Evolutionary conservation across 768 basidiomycete genomes (phyloP).

Genomic region (Grammothele lineata): DNA sequence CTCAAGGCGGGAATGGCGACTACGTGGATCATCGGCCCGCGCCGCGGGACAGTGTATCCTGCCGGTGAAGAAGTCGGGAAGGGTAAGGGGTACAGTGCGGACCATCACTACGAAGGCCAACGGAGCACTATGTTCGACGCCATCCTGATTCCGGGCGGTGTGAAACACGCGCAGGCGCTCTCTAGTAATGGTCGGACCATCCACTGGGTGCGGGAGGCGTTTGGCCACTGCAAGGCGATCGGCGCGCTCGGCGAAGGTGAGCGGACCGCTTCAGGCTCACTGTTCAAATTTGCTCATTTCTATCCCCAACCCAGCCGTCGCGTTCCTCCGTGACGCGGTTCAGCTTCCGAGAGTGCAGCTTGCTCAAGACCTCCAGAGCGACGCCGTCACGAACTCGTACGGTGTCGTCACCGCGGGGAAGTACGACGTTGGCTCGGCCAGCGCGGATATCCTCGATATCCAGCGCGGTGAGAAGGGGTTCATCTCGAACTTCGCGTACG

Average conservation of each 20-base stretch:
- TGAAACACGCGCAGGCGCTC: constrained; percentile 52
- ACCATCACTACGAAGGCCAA: constrained; percentile 75
- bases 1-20: constrained; percentile 51
- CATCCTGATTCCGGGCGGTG: constrained; percentile 71
- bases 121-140: constrained; percentile 86
- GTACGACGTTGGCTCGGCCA: constrained; percentile 37
- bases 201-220: constrained; percentile 85
- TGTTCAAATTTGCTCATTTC: no score
- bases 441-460: constrained; percentile 40
- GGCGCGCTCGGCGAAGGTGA: constrained; percentile 69
- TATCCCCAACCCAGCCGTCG: constrained; percentile 34
- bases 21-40: constrained; percentile 61
- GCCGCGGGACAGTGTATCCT: constrained; percentile 51
- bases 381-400: constrained; percentile 48
- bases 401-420: constrained; percentile 61
- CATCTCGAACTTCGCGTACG: constrained; percentile 51
- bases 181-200: constrained; percentile 60
- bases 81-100: constrained; percentile 38
- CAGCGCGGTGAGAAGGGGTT: constrained; percentile 47
- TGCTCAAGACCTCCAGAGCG: constrained; percentile 27
- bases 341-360: constrained; percentile 44
- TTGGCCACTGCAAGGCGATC: constrained; percentile 82
- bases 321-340: constrained; percentile 44
- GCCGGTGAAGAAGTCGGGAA: constrained; percentile 25
- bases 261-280: constrained; percentile 14